Evolutionary conservation across 345 rosid species (phyloP).

Genomic region (Tarenaya hassleriana): DNA sequence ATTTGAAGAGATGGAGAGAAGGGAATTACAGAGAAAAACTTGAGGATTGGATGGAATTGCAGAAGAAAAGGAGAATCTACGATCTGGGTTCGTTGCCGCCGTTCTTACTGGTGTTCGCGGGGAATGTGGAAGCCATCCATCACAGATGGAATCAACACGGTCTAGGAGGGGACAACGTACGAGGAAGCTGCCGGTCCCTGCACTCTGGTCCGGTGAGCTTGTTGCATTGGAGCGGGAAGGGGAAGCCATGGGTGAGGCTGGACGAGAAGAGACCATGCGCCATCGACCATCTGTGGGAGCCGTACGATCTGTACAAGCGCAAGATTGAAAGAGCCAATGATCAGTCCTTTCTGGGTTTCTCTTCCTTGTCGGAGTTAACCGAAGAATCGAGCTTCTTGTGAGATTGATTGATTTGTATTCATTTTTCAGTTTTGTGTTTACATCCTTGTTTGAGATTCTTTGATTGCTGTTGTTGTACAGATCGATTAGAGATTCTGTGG

Average conservation of each 20-base stretch:
- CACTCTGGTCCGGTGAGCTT: conserved; percentile 92
- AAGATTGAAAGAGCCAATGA: conserved; percentile 30
- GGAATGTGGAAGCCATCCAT: conserved; percentile 70
- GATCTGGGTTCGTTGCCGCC: conserved; percentile 95
- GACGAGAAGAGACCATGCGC: conserved; percentile 69
- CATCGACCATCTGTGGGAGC: conserved; percentile 76
- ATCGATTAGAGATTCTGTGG: conserved; percentile 17
- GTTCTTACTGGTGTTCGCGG: conserved; percentile 75
- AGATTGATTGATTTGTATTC: conserved; percentile 16
- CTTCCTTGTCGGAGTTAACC: conserved; percentile 25
- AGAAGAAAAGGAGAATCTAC: conserved; percentile 67
- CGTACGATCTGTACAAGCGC: conserved; percentile 58
- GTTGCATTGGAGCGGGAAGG: conserved; percentile 99
- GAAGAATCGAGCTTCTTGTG: conserved; percentile 32
- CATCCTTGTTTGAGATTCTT: conserved; percentile 27
- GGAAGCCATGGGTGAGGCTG: conserved; percentile 92
- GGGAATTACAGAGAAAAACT: conserved; percentile 64
- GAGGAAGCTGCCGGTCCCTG: conserved; percentile 71
- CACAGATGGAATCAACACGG: conserved; percentile 98
- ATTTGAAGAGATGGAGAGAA: conserved; percentile 70
- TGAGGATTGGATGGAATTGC: conserved; percentile 86
- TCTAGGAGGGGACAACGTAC: conserved; percentile 85
- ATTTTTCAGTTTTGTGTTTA: conserved; percentile 4
- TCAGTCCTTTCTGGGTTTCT: conserved; percentile 28
- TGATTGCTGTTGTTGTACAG: conserved; percentile 27